Evolutionary conservation across 1,284 basidiomycete genomes (phyloP).

Genomic region (Microbotryum intermedium): DNA sequence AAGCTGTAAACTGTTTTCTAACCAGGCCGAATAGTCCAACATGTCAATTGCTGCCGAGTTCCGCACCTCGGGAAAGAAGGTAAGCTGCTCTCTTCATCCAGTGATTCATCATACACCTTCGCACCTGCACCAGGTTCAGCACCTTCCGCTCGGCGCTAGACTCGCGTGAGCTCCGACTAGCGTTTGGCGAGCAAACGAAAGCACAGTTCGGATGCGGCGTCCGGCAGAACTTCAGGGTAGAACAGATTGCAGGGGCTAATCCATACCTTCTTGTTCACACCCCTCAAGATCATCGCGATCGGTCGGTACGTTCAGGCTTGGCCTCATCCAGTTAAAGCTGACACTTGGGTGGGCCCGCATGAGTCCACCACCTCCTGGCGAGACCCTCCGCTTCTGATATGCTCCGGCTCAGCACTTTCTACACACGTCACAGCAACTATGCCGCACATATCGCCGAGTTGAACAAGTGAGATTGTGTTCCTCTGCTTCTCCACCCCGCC

Average conservation of each 20-base stretch:
- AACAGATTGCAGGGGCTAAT: not conserved
- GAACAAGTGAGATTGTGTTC: conserved; percentile 12
- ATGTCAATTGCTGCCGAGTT: conserved; percentile 5
- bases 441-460: conserved; percentile 31
- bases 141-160: too few relatives aligned
- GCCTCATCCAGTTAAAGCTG: not conserved
- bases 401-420: not conserved
- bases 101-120: not conserved
- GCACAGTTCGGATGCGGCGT: too few relatives aligned
- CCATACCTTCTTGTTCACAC: not conserved
- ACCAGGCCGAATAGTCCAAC: too few relatives aligned
- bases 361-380: not conserved
- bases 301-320: not conserved
- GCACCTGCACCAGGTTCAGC: not conserved
- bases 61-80: conserved; percentile 22
- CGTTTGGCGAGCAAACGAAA: too few relatives aligned
- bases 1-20: too few relatives aligned
- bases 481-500: too few relatives aligned
- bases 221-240: not conserved
- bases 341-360: too few relatives aligned
- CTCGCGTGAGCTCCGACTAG: too few relatives aligned
- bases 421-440: conserved; percentile 13
- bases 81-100: not conserved
- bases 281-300: conserved; percentile 20
- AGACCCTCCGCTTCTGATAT: not conserved